Evolutionary conservation across 2,329 filamentous ascomycete genomes (phyloP), one percentile per base, ranked within the genome.

Genomic region (Periconia macrospinosa): DNA sequence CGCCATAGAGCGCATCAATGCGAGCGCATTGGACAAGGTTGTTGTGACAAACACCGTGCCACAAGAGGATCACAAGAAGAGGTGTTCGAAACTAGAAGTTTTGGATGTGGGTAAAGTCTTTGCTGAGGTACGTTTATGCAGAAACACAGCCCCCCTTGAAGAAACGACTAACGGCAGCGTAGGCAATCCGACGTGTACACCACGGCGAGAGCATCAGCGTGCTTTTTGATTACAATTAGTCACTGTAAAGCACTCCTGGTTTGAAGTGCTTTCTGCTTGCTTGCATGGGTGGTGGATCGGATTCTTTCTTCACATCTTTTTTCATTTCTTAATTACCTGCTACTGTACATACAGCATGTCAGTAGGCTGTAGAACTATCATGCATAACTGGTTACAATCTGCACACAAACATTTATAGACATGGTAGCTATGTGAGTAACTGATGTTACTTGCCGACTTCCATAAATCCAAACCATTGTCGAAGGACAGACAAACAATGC

Each of bases 191-290:
- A 59, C 86, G 94, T 58, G 93, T 97, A 54, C 94, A 99, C 76
- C 92, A 97, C 75, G 94, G 94, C 67, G 94, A 99, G 79, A 96
- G 91, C 69, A 96, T 99, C 77, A 96, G 92, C 73, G 91, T 94
- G 56, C 83, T 99, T 48, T 99, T 99, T 76, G 88, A 92, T 71
- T 89, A 91, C 75, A 88, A 91, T 72, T 92, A 69, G 57, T 57
- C 11, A 7, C 30, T 35, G 10, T 19, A 37, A 2, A 17, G 17
- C 30, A 27, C 3, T 8, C 8, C 23, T 27, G 23, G 23, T 27
- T 5, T 27, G 8, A 8, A 8, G 23, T 27, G 23, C 8, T 27
- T 27, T 27, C 23, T 3, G 23, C 23, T 27, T 27, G 23, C n/a
- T n/a, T n/a, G 23, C 23, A 27, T 27, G 23, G 23, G 23, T 27